Evolutionary conservation across 2,329 filamentous ascomycete genomes (phyloP).

Genomic region (Fusarium coffeatum): DNA sequence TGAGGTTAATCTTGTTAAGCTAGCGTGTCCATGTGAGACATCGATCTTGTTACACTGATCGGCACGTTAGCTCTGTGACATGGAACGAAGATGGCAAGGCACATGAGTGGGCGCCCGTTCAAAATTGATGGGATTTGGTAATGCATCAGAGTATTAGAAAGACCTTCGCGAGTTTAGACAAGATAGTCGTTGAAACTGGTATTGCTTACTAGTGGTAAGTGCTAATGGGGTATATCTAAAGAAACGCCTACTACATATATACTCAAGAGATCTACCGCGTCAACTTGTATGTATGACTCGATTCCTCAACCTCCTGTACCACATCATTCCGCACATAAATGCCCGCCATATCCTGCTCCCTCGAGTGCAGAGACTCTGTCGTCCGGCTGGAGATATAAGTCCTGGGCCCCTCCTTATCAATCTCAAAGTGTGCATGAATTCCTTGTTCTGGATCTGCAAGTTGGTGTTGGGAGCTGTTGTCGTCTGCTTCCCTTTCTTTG

Average conservation of each 20-base stretch:
- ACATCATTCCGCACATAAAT: constrained; percentile 40
- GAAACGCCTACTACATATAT: not conserved
- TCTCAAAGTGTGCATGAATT: constrained; percentile 28
- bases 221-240: not conserved
- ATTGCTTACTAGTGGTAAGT: too few relatives aligned
- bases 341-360: constrained; percentile 14
- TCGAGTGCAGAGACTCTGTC: not conserved
- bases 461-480: constrained; percentile 41
- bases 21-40: too few relatives aligned
- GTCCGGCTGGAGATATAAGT: constrained; percentile 30
- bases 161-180: not conserved
- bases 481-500: constrained; percentile 38
- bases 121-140: too few relatives aligned
- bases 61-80: not conserved
- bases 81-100: not conserved
- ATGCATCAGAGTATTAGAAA: too few relatives aligned
- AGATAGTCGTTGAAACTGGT: not conserved
- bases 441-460: constrained; percentile 35
- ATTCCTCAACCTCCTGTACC: constrained; percentile 30
- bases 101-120: too few relatives aligned
- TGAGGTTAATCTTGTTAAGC: not conserved
- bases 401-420: constrained; percentile 18
- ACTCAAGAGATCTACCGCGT: not conserved
- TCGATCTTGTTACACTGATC: not conserved
- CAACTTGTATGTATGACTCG: constrained; percentile 9